Conservation (phyloP, 2,329 filamentous ascomycete species). For the Pleomassaria siparia region DNA sequence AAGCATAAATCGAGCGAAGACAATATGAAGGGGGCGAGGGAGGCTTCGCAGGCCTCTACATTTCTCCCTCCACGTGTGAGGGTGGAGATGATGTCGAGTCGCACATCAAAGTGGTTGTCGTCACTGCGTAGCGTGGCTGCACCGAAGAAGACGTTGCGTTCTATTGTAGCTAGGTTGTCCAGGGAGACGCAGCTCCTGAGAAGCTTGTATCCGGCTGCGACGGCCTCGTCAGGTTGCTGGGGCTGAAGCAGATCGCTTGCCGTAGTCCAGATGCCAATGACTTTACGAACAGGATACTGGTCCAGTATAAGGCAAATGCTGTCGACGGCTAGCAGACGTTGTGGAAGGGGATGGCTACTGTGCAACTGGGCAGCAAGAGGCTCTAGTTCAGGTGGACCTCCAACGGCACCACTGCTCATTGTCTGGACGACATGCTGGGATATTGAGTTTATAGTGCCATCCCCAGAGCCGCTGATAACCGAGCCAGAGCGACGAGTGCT, state of each 20-base stretch:
- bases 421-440: conserved; percentile 23
- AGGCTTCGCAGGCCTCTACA: conserved; percentile 41
- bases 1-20: conserved; percentile 37
- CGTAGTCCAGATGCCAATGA: conserved; percentile 40
- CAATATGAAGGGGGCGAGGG: conserved; percentile 36
- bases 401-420: conserved; percentile 25
- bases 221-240: conserved; percentile 36
- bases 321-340: conserved; percentile 34
- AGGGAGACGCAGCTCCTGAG: conserved; percentile 37
- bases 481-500: conserved; percentile 22
- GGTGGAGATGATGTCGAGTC: conserved; percentile 37
- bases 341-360: conserved; percentile 23
- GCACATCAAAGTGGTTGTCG: conserved; percentile 32
- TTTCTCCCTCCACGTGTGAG: conserved; percentile 43
- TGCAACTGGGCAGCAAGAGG: conserved; percentile 35
- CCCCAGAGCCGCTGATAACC: conserved; percentile 22
- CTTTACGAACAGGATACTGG: conserved; percentile 39
- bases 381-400: conserved; percentile 41
- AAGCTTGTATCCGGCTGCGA: conserved; percentile 37
- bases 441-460: conserved; percentile 24
- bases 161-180: conserved; percentile 35
- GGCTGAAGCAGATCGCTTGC: conserved; percentile 41
- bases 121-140: conserved; percentile 32
- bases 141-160: conserved; percentile 44
- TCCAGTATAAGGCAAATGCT: conserved; percentile 38